Evolutionary conservation across 1,284 basidiomycete species (phyloP).

Genomic region (Microbotryum saponariae): DNA sequence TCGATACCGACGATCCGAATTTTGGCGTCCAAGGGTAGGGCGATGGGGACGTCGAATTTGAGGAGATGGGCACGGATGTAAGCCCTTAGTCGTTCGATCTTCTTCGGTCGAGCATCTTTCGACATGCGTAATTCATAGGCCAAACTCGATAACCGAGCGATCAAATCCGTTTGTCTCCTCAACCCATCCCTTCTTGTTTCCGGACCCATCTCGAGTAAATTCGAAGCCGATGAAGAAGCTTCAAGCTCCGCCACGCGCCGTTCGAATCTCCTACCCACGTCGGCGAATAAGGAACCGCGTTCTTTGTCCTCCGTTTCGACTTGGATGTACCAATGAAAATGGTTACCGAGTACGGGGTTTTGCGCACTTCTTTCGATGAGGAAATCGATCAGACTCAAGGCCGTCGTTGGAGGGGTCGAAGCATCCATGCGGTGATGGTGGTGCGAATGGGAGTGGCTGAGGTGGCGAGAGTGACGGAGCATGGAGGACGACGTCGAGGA

Average conservation of each 20-base stretch:
- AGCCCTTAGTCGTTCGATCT: slow-evolving; percentile 92
- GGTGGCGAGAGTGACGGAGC: slow-evolving; percentile 40
- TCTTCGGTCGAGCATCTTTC: slow-evolving; percentile 89
- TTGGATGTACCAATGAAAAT: slow-evolving; percentile 95
- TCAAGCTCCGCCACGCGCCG: slow-evolving; percentile 62
- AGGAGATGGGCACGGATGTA: slow-evolving; percentile 65
- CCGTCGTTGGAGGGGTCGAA: slow-evolving; percentile 54
- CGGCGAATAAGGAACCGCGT: slow-evolving; percentile 83
- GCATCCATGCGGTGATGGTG: slow-evolving; percentile 41
- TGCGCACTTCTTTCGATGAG: slow-evolving; percentile 75
- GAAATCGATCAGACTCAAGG: slow-evolving; percentile 63
- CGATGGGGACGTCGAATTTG: slow-evolving; percentile 61
- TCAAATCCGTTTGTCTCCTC: slow-evolving; percentile 73
- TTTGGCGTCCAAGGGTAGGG: slow-evolving; percentile 80
- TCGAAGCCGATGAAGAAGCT: background rate
- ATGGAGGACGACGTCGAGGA: slow-evolving; percentile 18
- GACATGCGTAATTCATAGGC: slow-evolving; percentile 79
- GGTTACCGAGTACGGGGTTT: slow-evolving; percentile 78
- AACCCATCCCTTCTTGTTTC: slow-evolving; percentile 60
- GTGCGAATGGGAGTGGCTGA: slow-evolving; percentile 4
- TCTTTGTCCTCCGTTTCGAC: slow-evolving; percentile 79
- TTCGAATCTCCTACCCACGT: slow-evolving; percentile 81
- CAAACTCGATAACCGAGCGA: slow-evolving; percentile 70
- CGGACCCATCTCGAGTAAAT: slow-evolving; percentile 13
- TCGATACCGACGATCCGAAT: slow-evolving; percentile 75